Base-by-base conservation (phyloP, 2,329 filamentous ascomycete species). In the Penicillium glabrum region DNA sequence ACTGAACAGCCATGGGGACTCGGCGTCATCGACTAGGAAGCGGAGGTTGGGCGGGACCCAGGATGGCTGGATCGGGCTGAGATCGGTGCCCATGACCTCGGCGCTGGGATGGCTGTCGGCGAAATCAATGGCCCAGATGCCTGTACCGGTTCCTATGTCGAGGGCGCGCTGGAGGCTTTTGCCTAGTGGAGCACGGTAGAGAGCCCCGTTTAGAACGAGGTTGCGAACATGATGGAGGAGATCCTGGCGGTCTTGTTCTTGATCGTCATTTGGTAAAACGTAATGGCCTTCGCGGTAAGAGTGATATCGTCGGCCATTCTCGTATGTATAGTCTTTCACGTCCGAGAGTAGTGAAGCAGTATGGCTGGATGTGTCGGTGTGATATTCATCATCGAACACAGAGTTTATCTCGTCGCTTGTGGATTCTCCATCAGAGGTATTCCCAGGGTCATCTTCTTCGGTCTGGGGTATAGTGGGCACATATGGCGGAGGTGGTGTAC, bases 81-180 rank as follows among this genome's bases (percentile, higher is more conserved):
- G 73, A 57, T 82, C 79, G 16, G 73, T 80, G 24, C 80, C 80
- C 7, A 76, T 72, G 45, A 83, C 72, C 31, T 70, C 67, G 21
- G 78, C 74, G 39, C 62, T 60, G 21, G 75, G 73, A 53, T 72
- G 66, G 39, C 68, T 56, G 64, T 77, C 61, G 55, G 68, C 72
- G 10, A 73, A 70, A 31, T 77, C 72, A 13, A 71, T 70, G n/a
- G 67, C 68, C 69, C 68, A 71, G 45, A 69, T 66, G 1, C 69
- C 68, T 2, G 63, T 79, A 60, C 59, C 76, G 53, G 76, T 78
- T 68, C 58, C 76, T 37, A 71, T 77, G 59, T 78, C 75, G 10
- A 79, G 65, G 10, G 71, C 67, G 4, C 67, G 63, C 26, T 67
- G 69, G 6, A 69, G 59, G 6, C 67, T 58, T 8, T 61, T 46